Percentiles rank a stretch among this genome's conserved stretches.
These are phyloP conservation scores for Fistulinella prunicolor DNA, from an alignment of 768 basidiomycete genomes.

Conservation along the genomic window DNA sequence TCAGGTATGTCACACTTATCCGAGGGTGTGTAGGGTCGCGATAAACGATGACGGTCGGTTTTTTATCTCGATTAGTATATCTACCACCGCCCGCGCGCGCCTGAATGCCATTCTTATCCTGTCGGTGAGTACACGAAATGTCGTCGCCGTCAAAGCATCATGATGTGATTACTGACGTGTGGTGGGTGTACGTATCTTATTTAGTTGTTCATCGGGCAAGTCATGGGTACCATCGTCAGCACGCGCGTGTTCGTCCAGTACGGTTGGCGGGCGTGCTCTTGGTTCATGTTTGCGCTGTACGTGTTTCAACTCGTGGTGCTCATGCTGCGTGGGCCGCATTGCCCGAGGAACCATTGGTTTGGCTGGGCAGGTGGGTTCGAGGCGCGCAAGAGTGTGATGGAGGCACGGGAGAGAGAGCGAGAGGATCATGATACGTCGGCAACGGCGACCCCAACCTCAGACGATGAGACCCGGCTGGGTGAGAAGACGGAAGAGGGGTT, in stretches of 20 bases:
- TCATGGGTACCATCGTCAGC: slow-evolving; percentile 76
- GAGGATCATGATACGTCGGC: neutral
- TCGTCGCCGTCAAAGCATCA: neutral
- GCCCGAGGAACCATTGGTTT: slow-evolving; percentile 47
- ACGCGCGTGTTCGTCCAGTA: slow-evolving; percentile 63
- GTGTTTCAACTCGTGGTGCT: slow-evolving; percentile 56
- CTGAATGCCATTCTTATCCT: slow-evolving; percentile 76
- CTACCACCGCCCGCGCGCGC: slow-evolving; percentile 55
- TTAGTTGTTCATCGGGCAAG: slow-evolving; percentile 72
- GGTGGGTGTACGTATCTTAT: too few relatives aligned
- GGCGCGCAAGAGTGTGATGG: slow-evolving; percentile 39
- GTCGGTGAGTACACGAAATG: slow-evolving; percentile 41
- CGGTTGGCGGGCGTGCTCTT: slow-evolving; percentile 70
- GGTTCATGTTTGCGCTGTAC: slow-evolving; percentile 56
- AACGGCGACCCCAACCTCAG: neutral
- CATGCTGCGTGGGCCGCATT: slow-evolving; percentile 67
- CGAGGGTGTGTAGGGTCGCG: neutral
- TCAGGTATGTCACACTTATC: slow-evolving; percentile 38
- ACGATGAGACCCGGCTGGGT: neutral
- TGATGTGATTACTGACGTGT: neutral
- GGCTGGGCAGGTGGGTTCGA: slow-evolving; percentile 60
- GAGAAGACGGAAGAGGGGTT: neutral
- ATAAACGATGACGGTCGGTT: slow-evolving; percentile 7
- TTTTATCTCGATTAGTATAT: slow-evolving; percentile 24
- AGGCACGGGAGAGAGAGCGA: slow-evolving; percentile 1